Percentiles rank a stretch among this genome's conserved stretches.
phyloP scores from a whole-genome alignment of 768 basidiomycete genomes.

The Suillus hirtellus region DNA sequence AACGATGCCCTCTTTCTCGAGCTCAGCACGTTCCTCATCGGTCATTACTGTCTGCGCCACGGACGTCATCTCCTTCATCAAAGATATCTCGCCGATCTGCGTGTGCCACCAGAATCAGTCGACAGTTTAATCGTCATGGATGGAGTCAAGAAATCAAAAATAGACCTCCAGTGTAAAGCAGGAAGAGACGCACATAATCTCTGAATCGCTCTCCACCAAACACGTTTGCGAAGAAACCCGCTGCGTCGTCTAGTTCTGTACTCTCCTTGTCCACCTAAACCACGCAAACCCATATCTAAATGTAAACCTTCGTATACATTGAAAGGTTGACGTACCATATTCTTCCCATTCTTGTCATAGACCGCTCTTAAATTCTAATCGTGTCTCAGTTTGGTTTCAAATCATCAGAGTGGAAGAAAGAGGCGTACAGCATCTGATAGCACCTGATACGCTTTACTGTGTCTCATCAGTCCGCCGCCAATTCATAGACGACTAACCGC shows the following conservation, averaged over 20 bases:
- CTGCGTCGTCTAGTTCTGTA: slow-evolving; percentile 87
- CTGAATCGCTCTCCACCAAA: slow-evolving; percentile 93
- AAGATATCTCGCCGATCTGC: slow-evolving; percentile 94
- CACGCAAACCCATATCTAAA: slow-evolving; percentile 9
- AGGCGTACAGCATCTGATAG: slow-evolving; percentile 74
- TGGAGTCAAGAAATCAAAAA: slow-evolving; percentile 7
- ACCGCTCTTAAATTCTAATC: slow-evolving; percentile 75
- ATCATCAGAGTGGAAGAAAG: slow-evolving; percentile 12
- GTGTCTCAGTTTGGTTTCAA: not conserved
- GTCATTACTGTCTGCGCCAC: slow-evolving; percentile 86
- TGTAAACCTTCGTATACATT: slow-evolving; percentile 10
- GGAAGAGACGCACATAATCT: slow-evolving; percentile 69
- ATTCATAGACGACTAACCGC: slow-evolving; percentile 7
- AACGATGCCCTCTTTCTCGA: slow-evolving; percentile 66
- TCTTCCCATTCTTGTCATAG: slow-evolving; percentile 95
- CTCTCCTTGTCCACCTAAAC: slow-evolving; percentile 74
- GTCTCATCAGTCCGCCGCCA: slow-evolving; percentile 15
- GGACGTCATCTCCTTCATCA: slow-evolving; percentile 92
- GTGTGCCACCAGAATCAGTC: not conserved
- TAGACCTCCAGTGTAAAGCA: slow-evolving; percentile 1
- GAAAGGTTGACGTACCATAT: slow-evolving; percentile 56
- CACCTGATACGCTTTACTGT: slow-evolving; percentile 93
- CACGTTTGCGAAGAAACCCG: slow-evolving; percentile 92
- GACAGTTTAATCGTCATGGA: not conserved
- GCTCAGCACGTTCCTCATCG: slow-evolving; percentile 89